Percentiles rank a stretch among this genome's conserved stretches.
These are phyloP conservation scores for Fusarium newnesense DNA, from an alignment of 2,329 filamentous ascomycete species.

Conservation along the genomic window DNA sequence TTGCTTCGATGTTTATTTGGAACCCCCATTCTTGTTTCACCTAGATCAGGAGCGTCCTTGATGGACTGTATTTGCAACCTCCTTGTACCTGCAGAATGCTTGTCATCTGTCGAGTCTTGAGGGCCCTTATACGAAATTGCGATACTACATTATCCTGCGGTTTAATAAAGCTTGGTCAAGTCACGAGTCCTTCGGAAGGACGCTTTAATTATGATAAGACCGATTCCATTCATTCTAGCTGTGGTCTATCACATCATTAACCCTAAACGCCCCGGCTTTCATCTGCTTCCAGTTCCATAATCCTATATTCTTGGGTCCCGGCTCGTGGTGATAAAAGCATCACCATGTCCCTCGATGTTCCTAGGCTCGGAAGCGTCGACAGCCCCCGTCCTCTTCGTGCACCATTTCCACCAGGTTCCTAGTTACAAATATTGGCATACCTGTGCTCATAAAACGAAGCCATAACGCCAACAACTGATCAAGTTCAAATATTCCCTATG, in stretches of 20 bases:
- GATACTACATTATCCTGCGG: background rate
- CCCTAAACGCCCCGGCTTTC: constrained; percentile 3
- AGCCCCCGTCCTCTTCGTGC: background rate
- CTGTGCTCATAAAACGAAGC: constrained; percentile 32
- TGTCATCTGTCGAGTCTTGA: too few relatives aligned
- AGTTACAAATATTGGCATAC: constrained; percentile 29
- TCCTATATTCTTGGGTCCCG: background rate
- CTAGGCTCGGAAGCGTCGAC: background rate
- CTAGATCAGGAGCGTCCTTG: too few relatives aligned
- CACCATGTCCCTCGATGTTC: background rate
- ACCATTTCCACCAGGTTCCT: constrained; percentile 1
- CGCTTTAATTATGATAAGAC: constrained; percentile 3
- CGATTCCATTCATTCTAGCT: constrained; percentile 37
- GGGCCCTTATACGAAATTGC: background rate
- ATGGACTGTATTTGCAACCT: too few relatives aligned
- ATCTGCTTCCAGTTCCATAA: background rate
- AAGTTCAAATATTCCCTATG: constrained; percentile 33
- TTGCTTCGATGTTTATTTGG: too few relatives aligned
- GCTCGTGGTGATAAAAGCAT: background rate
- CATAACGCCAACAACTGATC: constrained; percentile 25
- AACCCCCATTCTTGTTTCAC: too few relatives aligned
- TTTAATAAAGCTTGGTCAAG: background rate
- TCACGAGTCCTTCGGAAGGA: background rate
- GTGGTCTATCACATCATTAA: constrained; percentile 12
- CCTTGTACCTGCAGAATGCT: too few relatives aligned